Base-by-base conservation (phyloP, 2,329 filamentous ascomycete species). In the Aureobasidium sp. region DNA sequence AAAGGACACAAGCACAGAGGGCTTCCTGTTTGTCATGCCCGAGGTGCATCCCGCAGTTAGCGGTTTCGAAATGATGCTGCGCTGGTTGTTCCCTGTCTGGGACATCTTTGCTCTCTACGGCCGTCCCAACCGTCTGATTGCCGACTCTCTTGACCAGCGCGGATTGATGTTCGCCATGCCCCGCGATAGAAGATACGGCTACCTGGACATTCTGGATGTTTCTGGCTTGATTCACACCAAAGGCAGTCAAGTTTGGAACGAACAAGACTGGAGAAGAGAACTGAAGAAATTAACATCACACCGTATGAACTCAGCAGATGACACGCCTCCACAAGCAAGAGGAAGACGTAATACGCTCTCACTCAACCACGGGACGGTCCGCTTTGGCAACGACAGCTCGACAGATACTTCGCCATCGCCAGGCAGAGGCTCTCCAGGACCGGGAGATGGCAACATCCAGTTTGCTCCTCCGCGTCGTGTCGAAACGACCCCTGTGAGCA, bases 101-200 rank as follows among this genome's bases (percentile, higher is more conserved):
- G 94, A 99, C 72, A 90, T 90, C 0, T 99, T 97, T 73, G 85
- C 82, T 42, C 79, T 99, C 1, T 99, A 99, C 68, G 94, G 94
- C 32, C 88, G 94, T 27, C 94, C 94, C 0, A 89, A 85, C 32
- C 86, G 90, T 64, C 80, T 99, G 48, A 86, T 96, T 37, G 91
- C 94, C 3, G 96, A 96, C 70, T 87, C 89, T 0, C 82, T 92
- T 48, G 92, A 97, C 74, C 81, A 89, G 4, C 85, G 91, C 49
- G 96, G 94, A 61, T 81, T 99, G 66, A 99, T 99, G 94, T 99
- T 97, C 73, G 94, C 92, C 6, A 95, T 99, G 87, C 93, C 94
- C 0, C 90, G 89, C 68, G 86, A 94, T 67, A 85, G 87, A 59
- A 84, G 89, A 66, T 96, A 96, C 69, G 92, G 93, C 0, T 97